Base-by-base conservation (phyloP, 1,284 basidiomycete species). In the Entoloma clypeatum region DNA sequence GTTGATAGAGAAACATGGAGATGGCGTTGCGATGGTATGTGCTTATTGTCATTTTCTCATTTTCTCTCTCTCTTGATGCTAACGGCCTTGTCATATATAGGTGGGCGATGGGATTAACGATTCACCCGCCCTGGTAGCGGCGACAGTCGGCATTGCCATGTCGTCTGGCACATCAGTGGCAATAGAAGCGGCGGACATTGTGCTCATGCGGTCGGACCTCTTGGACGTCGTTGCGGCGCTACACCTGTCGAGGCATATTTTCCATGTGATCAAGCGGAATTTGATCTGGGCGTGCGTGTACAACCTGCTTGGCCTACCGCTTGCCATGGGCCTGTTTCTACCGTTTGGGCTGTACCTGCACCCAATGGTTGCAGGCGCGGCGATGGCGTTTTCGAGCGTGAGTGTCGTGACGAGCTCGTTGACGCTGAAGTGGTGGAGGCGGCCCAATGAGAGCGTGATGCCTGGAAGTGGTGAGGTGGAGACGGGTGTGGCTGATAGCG, bases 51-150 rank as follows among this genome's bases (percentile, higher is more conserved):
- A 14, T 28, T 18, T 16, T 19, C 4, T 28, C 17, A 26, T 17
- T 10, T 35, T 23, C 10, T 9, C n/a, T n/a, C n/a, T n/a, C n/a
- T 19, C 7, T 38, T 39, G 18, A 42, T 21, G 19, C 49, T 31
- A 44, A 48, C 21, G n/a, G n/a, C n/a, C 17, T 23, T 31, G 39
- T 22, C 31, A 36, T 35, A 36, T 39, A 27, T 47, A 93, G 92
- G 92, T 99, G 35, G 96, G 96, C 14, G 96, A 99, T 62, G 96
- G 96, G 13, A 96, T 99, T 68, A 99, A 99, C 63, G 96, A 99
- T 61, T 95, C 93, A 1, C 95, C 94, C 1, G 96, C 95, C 1
- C 81, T 99, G 1, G 94, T 95, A 11, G 90, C 89, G 2, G 91
- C 95, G 0, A 91, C 92, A 2, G 86, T 99, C 22, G 96, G 96